Evolutionary conservation across 139 green algal genomes (phyloP).

Genomic region (Ostreobium quekettii): DNA sequence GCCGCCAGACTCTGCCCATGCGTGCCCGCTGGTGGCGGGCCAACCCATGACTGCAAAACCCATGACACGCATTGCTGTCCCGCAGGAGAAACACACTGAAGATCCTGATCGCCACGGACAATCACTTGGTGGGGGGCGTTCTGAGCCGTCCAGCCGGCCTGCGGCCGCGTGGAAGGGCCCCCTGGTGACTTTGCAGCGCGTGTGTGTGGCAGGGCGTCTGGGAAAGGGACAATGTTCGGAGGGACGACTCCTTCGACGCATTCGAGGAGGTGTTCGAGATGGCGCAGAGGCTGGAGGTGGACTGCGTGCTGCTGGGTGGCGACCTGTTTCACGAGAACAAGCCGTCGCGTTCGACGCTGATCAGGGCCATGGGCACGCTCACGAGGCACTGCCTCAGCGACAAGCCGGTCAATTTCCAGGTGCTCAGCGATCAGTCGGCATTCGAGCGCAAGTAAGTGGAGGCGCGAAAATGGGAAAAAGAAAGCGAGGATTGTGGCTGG

Average conservation of each 20-base stretch:
- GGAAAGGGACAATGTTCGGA: constrained; percentile 87
- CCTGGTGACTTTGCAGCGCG: background rate
- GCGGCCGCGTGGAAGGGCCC: background rate
- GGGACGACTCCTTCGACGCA: constrained; percentile 83
- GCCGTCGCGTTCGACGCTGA: constrained; percentile 59
- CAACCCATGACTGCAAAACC: too few relatives aligned
- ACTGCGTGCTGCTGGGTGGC: constrained; percentile 88
- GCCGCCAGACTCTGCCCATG: too few relatives aligned
- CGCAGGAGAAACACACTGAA: too few relatives aligned
- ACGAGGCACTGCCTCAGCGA: constrained; percentile 71
- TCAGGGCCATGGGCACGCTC: constrained; percentile 76
- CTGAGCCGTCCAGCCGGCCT: background rate
- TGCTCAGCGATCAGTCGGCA: constrained; percentile 83
- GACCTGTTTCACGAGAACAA: constrained; percentile 99
- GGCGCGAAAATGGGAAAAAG: too few relatives aligned
- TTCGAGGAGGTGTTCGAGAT: constrained; percentile 86
- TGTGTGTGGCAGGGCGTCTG: constrained; percentile 88
- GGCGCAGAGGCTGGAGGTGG: constrained; percentile 46
- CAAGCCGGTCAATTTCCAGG: constrained; percentile 54
- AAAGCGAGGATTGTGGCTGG: too few relatives aligned
- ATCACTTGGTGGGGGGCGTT: background rate
- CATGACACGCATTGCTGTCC: too few relatives aligned
- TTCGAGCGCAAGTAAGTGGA: too few relatives aligned
- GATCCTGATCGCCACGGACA: constrained; percentile 1
- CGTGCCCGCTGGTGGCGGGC: too few relatives aligned